These are phyloP conservation scores for Paxillus ammoniavirescens DNA, from an alignment of 768 basidiomycete genomes.

Conservation along the genomic window DNA sequence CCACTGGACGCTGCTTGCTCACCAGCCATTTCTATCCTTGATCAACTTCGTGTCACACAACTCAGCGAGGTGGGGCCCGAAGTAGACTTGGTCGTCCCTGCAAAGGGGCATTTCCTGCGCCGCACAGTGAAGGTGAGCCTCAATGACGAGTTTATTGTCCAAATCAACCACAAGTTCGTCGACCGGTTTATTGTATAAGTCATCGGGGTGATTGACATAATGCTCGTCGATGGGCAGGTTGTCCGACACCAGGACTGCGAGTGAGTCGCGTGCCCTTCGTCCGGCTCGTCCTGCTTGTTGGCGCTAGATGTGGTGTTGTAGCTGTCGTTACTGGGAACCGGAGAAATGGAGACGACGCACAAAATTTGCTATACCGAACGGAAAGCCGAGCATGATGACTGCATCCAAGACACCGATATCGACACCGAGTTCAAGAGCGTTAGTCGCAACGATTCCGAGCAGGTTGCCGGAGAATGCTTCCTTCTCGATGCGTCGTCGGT, in stretches of 20 bases:
- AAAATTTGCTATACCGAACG: conserved; percentile 75
- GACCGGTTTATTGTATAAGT: conserved; percentile 61
- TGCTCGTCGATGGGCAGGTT: conserved; percentile 69
- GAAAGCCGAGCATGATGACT: conserved; percentile 88
- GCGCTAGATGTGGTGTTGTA: conserved; percentile 42
- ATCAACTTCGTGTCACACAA: conserved; percentile 61
- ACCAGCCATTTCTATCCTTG: conserved; percentile 83
- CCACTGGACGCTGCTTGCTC: conserved; percentile 13
- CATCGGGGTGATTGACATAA: conserved; percentile 66
- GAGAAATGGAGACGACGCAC: conserved; percentile 40
- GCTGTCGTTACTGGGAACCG: neutral
- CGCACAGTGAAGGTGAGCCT: conserved; percentile 88
- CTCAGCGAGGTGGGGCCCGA: conserved; percentile 58
- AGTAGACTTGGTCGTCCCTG: conserved; percentile 63
- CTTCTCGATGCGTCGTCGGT: conserved; percentile 78
- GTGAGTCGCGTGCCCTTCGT: conserved; percentile 73
- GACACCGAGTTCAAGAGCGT: conserved; percentile 88
- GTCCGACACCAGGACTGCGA: conserved; percentile 74
- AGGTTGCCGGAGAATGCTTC: conserved; percentile 85
- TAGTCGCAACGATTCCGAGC: conserved; percentile 86
- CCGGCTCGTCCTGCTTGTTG: conserved; percentile 92
- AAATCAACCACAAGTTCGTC: conserved; percentile 71
- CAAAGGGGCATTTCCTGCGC: conserved; percentile 82
- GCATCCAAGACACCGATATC: conserved; percentile 88
- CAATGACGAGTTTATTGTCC: conserved; percentile 70